A percentile compares a stretch with the other conserved stretches of the same genome.
These are phyloP conservation scores for Ganoderma multipileum DNA, from an alignment of 1,284 basidiomycete species.

Conservation along the genomic window DNA sequence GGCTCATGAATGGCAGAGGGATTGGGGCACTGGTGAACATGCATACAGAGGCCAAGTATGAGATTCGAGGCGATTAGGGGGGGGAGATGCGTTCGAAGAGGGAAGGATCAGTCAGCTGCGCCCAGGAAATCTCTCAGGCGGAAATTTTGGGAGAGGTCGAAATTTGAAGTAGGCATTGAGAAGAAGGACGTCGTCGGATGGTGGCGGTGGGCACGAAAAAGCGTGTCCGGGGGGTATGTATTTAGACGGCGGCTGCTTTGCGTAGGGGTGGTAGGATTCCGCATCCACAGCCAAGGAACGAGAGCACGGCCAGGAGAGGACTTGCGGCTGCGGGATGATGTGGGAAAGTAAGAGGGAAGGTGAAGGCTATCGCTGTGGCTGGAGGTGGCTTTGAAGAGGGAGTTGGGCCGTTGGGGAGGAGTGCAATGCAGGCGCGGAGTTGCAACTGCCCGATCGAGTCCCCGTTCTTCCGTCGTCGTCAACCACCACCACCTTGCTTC, in stretches of 20 bases:
- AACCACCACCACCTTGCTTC: not conserved
- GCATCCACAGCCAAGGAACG: not conserved
- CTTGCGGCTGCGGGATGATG: not conserved
- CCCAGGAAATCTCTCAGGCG: not conserved
- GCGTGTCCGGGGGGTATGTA: too few relatives aligned
- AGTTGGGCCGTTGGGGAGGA: not conserved
- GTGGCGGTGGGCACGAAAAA: not conserved
- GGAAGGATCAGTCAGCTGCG: not conserved
- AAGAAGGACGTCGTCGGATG: not conserved
- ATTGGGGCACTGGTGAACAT: not conserved
- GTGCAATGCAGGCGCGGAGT: constrained; percentile 3
- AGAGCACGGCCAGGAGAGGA: not conserved
- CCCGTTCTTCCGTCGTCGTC: not conserved
- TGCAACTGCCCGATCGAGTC: constrained; percentile 1
- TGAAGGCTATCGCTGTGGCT: not conserved
- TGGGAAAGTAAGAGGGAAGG: not conserved
- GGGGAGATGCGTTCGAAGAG: not conserved
- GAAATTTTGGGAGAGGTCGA: not conserved
- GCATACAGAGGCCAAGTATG: not conserved
- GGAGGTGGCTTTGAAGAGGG: not conserved
- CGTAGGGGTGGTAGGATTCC: not conserved
- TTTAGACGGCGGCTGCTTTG: not conserved
- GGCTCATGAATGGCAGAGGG: not conserved
- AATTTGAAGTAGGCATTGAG: not conserved
- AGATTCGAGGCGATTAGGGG: not conserved